Evolutionary conservation across 371 early-diverging fungal species (phyloP), one percentile per base, ranked within the genome.

Genomic region (Zopfochytrium polystomum): DNA sequence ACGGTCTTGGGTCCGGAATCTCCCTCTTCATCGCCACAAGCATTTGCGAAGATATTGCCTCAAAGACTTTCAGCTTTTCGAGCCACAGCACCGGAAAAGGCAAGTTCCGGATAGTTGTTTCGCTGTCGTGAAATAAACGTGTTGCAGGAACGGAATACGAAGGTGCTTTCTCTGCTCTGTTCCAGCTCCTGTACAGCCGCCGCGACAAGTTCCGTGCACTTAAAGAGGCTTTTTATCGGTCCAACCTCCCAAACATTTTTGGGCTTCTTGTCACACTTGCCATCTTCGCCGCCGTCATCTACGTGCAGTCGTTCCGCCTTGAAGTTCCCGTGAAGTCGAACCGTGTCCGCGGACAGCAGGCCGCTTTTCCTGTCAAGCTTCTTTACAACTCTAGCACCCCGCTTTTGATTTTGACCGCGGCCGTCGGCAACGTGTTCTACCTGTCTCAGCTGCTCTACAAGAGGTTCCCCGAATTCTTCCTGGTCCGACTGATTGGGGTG

Each of bases 321-420:
- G 99, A 99, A 76, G 84, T 99, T 59, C 95, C 98, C 38, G 89
- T 98, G 75, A 95, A 96, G 78, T 96, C 96, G 20, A 91, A 89
- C 68, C 87, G 91, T 55, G 83, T 91, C 70, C 93, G 96, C 76
- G 99, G 98, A 51, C 96, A 98, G 72, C 89, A 88, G 60, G 95
- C 91, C 26, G 86, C 89, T 55, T 99, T 92, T 82, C 99, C 99
- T 44, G 87, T 99, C 85, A 99, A 98, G 83, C 83, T 99, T 49
- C 95, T 99, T 74, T 99, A 99, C 82, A 96, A 99, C 45, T 95
- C 98, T 66, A 95, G 92, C 82, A 98, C 95, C 92, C 99, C 99
- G 48, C 90, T 99, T 69, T 95, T 99, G 91, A 85, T 98, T 60
- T 97, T 98, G 79, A 92, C 96, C 35, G 92, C 99, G 52, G 83